Conservation (phyloP, 805 yeast genomes). For the Pichia eremophila region DNA sequence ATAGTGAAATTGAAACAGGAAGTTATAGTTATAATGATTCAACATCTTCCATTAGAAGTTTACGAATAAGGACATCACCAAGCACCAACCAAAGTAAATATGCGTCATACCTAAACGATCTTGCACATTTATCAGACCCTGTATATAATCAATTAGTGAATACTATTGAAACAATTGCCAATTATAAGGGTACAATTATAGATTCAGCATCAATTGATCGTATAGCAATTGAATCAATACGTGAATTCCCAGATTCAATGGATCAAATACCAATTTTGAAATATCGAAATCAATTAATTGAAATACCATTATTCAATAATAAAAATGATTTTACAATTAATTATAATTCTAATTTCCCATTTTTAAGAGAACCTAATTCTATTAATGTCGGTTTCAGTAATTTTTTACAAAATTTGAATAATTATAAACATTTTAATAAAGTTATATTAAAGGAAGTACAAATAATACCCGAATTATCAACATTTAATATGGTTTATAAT, state of each 20-base stretch:
- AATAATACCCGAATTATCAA: not conserved
- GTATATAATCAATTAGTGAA: not conserved
- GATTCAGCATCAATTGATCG: not conserved
- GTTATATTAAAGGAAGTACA: constrained; percentile 8
- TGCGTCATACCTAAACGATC: not conserved
- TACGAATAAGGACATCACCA: not conserved
- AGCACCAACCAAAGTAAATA: not conserved
- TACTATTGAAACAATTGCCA: not conserved
- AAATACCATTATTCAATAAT: constrained; percentile 7
- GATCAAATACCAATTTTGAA: not conserved
- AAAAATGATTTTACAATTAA: not conserved
- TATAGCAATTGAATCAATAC: not conserved
- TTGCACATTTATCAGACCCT: not conserved
- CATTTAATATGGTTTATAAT: not conserved
- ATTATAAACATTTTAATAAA: constrained; percentile 8
- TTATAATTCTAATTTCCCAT: constrained; percentile 10
- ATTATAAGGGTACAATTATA: not conserved
- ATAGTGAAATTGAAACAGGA: not conserved
- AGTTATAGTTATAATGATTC: no score
- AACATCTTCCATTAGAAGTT: not conserved
- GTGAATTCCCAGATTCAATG: not conserved
- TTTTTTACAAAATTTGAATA: constrained; percentile 3
- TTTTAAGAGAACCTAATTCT: constrained; percentile 11
- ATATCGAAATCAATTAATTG: constrained; percentile 11
- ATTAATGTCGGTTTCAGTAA: constrained; percentile 5